These are phyloP conservation scores for Vanderwaltozyma verrucispora DNA, from an alignment of 805 yeast genomes.

Conservation along the genomic window DNA sequence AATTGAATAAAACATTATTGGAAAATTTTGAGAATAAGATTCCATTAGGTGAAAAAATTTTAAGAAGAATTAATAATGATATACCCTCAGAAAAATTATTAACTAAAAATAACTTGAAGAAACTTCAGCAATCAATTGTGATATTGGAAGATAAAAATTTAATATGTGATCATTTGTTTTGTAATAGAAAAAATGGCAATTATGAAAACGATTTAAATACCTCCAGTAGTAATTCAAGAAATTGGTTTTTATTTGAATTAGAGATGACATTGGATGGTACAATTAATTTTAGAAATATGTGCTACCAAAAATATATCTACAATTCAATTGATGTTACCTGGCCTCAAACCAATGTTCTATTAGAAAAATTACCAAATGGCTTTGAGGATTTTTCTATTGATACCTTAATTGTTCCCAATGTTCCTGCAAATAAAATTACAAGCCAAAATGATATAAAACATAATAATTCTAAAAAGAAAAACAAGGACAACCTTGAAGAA, in stretches of 20 bases:
- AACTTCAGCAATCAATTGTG: constrained; percentile 15
- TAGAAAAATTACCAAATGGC: constrained; percentile 4
- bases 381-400: constrained; percentile 7
- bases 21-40: neutral
- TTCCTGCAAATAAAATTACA: no score
- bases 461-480: neutral
- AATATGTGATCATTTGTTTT: constrained; percentile 14
- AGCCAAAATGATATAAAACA: neutral
- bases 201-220: constrained; percentile 1
- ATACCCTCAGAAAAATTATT: constrained; percentile 2
- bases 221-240: constrained; percentile 7
- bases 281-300: constrained; percentile 20
- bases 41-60: neutral
- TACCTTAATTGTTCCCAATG: neutral
- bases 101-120: constrained; percentile 11
- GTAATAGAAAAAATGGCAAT: constrained; percentile 9
- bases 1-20: neutral
- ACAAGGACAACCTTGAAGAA: constrained; percentile 1
- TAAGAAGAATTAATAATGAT: neutral
- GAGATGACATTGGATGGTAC: constrained; percentile 19
- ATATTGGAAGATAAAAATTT: constrained; percentile 7
- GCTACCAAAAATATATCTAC: constrained; percentile 22
- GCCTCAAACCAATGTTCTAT: constrained; percentile 10
- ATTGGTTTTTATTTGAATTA: constrained; percentile 27
- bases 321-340: constrained; percentile 13